Evolutionary conservation across 2,329 filamentous ascomycete genomes (phyloP), one percentile per base, ranked within the genome.

Genomic region (Gaeumannomyces tritici): DNA sequence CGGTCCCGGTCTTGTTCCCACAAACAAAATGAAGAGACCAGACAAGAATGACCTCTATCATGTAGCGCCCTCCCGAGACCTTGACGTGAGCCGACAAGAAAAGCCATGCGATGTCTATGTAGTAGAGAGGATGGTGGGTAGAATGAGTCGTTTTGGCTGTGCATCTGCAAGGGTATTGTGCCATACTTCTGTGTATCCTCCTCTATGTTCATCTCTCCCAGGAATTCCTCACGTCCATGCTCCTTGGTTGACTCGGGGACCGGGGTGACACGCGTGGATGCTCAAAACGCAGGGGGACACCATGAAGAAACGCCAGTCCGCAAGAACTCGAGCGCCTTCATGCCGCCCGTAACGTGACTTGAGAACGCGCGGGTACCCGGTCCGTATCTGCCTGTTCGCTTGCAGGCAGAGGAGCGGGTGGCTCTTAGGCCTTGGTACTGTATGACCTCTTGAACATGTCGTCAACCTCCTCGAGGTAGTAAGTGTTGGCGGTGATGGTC

Each of bases 361-460:
- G 42, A n/a, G 18, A 51, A n/a, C 21, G 18, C 21, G 21, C 42
- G 42, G 42, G 18, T 18, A 4, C 21, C 18, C 42, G 7, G 18
- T 51, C 42, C 42, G 5, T n/a, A 7, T n/a, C 42, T 11, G 42
- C 21, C 21, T n/a, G 42, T 15, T 51, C 42, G n/a, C 18, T 51
- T 51, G 42, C 42, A 51, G 42, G 42, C 42, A 9, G 33, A 47
- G 61, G 51, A 13, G 24, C 60, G 7, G 68, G n/a, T 11, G 51
- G 21, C 4, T 24, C 55, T 73, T 84, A 93, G 74, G 83, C 87
- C 83, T 93, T 90, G 78, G 93, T 73, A 63, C 81, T 77, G 77
- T 95, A 95, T 73, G 84, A 83, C 70, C 90, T 85, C 79, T 89
- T 87, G 87, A 90, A 95, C 89, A 91, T 91, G 69, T 91, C 89